phyloP scores from a whole-genome alignment of 2,329 filamentous ascomycete genomes.

The Didymellaceae sp. region DNA sequence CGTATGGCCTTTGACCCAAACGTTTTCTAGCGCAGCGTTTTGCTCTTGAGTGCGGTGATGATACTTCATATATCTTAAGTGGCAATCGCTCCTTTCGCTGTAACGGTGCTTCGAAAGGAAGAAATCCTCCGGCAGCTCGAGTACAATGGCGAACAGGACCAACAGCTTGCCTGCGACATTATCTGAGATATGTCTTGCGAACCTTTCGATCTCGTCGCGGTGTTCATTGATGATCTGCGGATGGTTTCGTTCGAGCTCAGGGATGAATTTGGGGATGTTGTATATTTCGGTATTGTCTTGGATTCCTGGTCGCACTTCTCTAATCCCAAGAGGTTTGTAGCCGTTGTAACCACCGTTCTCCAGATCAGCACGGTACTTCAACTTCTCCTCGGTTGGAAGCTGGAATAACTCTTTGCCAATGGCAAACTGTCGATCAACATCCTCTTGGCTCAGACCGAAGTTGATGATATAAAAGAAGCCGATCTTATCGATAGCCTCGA shows the following conservation, averaged over 20 bases:
- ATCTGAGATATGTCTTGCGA: conserved; percentile 47
- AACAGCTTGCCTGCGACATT: conserved; percentile 56
- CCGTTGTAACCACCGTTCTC: conserved; percentile 58
- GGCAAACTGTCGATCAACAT: conserved; percentile 26
- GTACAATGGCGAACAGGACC: conserved; percentile 62
- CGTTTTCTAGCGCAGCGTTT: conserved; percentile 51
- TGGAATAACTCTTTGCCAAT: conserved; percentile 23
- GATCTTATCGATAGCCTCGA: conserved; percentile 55
- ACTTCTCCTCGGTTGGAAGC: conserved; percentile 21
- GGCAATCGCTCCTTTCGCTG: conserved; percentile 62
- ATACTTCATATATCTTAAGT: conserved; percentile 68
- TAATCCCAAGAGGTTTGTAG: conserved; percentile 19
- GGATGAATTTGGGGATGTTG: conserved; percentile 66
- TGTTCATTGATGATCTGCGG: conserved; percentile 49
- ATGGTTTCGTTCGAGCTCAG: conserved; percentile 56
- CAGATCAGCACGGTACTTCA: conserved; percentile 20
- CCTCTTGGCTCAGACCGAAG: conserved; percentile 24
- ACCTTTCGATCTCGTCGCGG: conserved; percentile 59
- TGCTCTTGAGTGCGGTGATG: conserved; percentile 54
- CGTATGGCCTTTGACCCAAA: conserved; percentile 55
- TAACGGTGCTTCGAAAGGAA: conserved; percentile 64
- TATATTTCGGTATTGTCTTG: conserved; percentile 65
- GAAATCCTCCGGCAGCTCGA: conserved; percentile 65
- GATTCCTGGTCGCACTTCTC: conserved; percentile 46
- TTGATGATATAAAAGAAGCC: conserved; percentile 29